These are phyloP conservation scores for Thelonectria olida DNA, from an alignment of 2,329 filamentous ascomycete genomes.

Conservation along the genomic window DNA sequence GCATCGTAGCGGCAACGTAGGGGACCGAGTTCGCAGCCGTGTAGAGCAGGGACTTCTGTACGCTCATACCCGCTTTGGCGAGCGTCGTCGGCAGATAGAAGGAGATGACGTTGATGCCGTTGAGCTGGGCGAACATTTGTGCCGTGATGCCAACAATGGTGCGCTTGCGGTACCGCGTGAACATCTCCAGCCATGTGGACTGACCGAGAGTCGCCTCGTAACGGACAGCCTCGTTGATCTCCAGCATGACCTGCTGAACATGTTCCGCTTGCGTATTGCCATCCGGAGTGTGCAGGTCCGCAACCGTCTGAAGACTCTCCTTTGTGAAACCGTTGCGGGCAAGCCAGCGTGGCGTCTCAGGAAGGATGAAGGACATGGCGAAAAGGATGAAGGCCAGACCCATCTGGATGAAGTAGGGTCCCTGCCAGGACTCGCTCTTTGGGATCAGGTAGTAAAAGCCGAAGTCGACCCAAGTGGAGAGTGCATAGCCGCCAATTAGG, in stretches of 20 bases:
- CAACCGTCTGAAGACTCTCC: slow-evolving; percentile 49
- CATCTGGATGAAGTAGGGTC: slow-evolving; percentile 28
- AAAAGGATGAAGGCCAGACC: slow-evolving; percentile 21
- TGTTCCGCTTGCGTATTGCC: slow-evolving; percentile 46
- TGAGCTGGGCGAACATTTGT: slow-evolving; percentile 52
- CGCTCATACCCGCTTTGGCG: slow-evolving; percentile 46
- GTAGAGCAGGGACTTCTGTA: slow-evolving; percentile 49
- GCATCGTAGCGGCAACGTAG: slow-evolving; percentile 50
- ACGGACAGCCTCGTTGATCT: slow-evolving; percentile 13
- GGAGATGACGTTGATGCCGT: slow-evolving; percentile 54
- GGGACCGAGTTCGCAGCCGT: slow-evolving; percentile 51
- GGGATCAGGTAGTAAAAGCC: slow-evolving; percentile 25
- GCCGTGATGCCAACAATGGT: slow-evolving; percentile 51
- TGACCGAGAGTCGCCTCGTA: slow-evolving; percentile 22
- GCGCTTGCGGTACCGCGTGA: slow-evolving; percentile 52
- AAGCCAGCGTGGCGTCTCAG: slow-evolving; percentile 52
- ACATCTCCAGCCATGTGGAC: slow-evolving; percentile 47
- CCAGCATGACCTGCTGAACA: slow-evolving; percentile 46
- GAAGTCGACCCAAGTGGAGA: slow-evolving; percentile 28
- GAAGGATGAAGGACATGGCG: slow-evolving; percentile 31
- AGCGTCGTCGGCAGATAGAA: slow-evolving; percentile 52
- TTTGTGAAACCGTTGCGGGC: slow-evolving; percentile 44
- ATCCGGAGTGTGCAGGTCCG: slow-evolving; percentile 47
- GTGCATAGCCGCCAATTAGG: slow-evolving; percentile 25
- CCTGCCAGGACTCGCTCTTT: slow-evolving; percentile 22